Evolutionary conservation across 139 green algal species (phyloP), one percentile per base, ranked within the genome.

Genomic region (Nannochloris sp.): DNA sequence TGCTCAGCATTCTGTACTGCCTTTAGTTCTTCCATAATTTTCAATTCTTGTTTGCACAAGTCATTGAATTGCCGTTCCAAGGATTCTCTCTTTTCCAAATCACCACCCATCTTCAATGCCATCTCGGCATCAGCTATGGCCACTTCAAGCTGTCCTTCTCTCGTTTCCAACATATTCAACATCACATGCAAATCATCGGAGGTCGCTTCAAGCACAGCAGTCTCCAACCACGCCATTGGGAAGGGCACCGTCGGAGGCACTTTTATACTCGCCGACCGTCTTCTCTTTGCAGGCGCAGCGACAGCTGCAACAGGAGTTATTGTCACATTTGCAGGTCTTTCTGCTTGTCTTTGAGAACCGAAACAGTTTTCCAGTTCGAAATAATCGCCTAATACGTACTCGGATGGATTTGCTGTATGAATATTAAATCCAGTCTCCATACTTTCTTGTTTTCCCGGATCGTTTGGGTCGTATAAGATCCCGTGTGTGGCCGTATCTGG

Each of bases 401-500:
- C 71, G 6, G 4, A 6, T 12, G 63, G 27, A n/a, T 70, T 53
- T 5, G 71, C 48, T 3, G 32, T 36, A 4, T 15, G 29, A 54
- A 78, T 70, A 10, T 59, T 19, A 58, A 67, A 78, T n/a, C 37
- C 31, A 36, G 56, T 54, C 60, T 78, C 71, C 57, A 55, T n/a
- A 0, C 47, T 78, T 5, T 72, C 65, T n/a, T 47, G 47, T 13
- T 31, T 9, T 13, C 24, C 63, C 15, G 48, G 31, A 31, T 69
- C 71, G 64, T 78, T 78, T 55, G 71, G 71, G 34, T 78, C 71
- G 37, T 78, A 78, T 48, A 78, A 23, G 30, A 78, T 73, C 2
- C 33, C 64, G 59, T 74, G 61, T 25, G 23, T 37, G 8, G 36
- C 64, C 14, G 59, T 64, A 24, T 62, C 53, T 60, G 71, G 31